phyloP scores from a whole-genome alignment of 192 early-diverging fungal species.

The Jimgerdemannia lactiflua region DNA sequence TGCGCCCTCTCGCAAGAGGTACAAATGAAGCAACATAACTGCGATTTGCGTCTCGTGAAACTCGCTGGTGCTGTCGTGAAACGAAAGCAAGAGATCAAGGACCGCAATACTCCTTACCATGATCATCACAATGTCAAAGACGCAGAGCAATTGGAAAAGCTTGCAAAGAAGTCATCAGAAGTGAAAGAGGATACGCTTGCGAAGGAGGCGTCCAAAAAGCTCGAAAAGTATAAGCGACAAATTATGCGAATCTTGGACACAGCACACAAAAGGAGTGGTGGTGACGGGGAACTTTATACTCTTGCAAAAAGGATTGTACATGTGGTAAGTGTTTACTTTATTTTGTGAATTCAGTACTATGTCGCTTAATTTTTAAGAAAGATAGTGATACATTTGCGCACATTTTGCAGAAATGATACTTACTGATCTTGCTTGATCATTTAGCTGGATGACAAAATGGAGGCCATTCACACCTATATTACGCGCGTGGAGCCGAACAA shows the following conservation, averaged over 20 bases:
- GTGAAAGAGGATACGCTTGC: conserved; percentile 18
- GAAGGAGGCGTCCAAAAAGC: conserved; percentile 22
- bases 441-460: conserved; percentile 23
- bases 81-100: conserved; percentile 39
- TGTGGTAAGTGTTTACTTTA: conserved; percentile 17
- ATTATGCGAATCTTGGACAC: conserved; percentile 17
- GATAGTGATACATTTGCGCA: conserved; percentile 10
- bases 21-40: conserved; percentile 62
- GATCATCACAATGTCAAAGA: conserved; percentile 42
- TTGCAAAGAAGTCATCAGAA: not conserved
- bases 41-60: conserved; percentile 52
- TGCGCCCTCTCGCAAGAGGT: conserved; percentile 75
- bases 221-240: conserved; percentile 30
- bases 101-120: conserved; percentile 32
- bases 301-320: conserved; percentile 37
- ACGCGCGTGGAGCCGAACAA: conserved; percentile 2
- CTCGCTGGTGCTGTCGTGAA: conserved; percentile 49
- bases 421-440: not conserved
- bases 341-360: not conserved
- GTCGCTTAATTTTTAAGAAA: conserved; percentile 16
- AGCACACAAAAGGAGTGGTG: conserved; percentile 2
- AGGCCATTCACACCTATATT: conserved; percentile 19
- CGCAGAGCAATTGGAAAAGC: conserved; percentile 21
- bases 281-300: conserved; percentile 32
- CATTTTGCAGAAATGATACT: conserved; percentile 9